Conservation (phyloP, 2,329 filamentous ascomycete species). For the Aspergillus sp. region DNA sequence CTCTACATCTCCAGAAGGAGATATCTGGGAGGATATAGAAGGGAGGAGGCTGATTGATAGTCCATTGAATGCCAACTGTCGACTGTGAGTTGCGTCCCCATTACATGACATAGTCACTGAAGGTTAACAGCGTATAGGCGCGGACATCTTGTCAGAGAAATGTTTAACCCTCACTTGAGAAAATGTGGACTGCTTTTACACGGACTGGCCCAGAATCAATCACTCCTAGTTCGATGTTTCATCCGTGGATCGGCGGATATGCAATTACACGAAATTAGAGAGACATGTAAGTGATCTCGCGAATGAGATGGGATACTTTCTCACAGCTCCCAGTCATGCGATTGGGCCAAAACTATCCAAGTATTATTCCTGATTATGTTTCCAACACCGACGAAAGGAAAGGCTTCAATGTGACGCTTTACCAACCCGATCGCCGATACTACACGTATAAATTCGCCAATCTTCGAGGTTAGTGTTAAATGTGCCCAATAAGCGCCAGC, state of each 20-base stretch:
- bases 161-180: neutral
- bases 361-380: neutral
- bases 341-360: neutral
- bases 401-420: neutral
- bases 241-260: neutral
- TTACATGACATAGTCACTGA: neutral
- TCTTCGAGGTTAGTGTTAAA: neutral
- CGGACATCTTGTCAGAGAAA: neutral
- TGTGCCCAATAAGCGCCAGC: neutral
- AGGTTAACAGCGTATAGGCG: neutral
- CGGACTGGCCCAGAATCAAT: neutral
- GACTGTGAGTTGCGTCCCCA: neutral
- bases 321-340: neutral
- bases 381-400: neutral
- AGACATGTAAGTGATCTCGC: neutral
- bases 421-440: neutral
- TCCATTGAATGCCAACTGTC: neutral
- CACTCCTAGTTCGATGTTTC: neutral
- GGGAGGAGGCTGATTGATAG: neutral
- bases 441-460: neutral
- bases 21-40: neutral
- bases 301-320: neutral
- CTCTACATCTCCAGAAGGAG: neutral
- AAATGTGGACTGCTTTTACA: neutral
- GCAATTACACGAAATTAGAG: neutral